These are phyloP conservation scores for Aureobasidium melanogenum DNA, from an alignment of 2,329 filamentous ascomycete genomes.

Conservation along the genomic window DNA sequence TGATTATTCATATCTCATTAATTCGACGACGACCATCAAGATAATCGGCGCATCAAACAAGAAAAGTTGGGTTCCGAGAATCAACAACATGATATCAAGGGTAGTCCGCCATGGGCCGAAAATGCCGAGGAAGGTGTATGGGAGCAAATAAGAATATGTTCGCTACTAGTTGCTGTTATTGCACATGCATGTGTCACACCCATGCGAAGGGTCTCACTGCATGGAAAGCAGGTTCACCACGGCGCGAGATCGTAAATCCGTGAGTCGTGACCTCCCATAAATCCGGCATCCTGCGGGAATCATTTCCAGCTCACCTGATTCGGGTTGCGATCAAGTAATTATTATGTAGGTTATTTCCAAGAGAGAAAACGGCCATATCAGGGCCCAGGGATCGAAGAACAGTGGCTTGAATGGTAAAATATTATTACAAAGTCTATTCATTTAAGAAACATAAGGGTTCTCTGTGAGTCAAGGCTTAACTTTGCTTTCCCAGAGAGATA, in stretches of 20 bases:
- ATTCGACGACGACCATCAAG: background rate
- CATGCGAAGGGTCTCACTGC: background rate
- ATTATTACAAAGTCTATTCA: background rate
- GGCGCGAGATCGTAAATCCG: background rate
- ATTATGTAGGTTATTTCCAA: too few relatives aligned
- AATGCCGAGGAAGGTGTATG: background rate
- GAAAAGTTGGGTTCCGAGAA: background rate
- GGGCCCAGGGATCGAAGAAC: background rate
- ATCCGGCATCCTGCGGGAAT: background rate
- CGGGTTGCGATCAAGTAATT: background rate
- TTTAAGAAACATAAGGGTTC: background rate
- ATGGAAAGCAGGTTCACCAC: background rate
- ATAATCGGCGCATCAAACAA: background rate
- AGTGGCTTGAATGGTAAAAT: background rate
- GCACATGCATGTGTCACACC: background rate
- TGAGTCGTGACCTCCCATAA: background rate
- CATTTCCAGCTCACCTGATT: background rate
- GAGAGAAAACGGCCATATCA: too few relatives aligned
- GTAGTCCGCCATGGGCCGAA: background rate
- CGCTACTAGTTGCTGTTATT: background rate
- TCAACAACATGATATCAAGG: background rate
- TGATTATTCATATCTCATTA: background rate
- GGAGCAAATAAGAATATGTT: background rate
- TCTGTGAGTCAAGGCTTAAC: background rate
- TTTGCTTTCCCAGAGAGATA: constrained; percentile 1